Conservation (phyloP, 257 asterid genomes). For the Penstemon newberryi region DNA sequence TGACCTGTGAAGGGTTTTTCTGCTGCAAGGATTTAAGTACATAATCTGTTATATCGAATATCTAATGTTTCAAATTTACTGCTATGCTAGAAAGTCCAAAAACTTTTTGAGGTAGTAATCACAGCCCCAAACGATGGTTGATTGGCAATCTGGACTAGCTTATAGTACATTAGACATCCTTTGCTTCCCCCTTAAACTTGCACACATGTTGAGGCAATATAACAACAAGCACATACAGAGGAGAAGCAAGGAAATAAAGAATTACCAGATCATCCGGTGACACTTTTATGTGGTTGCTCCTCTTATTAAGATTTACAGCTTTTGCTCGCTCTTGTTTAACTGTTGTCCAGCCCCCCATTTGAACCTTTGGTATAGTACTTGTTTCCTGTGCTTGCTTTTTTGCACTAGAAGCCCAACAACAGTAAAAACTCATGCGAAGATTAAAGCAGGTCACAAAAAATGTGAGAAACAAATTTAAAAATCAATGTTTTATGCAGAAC, state of each 20-base stretch:
- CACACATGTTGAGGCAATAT: conserved; percentile 1
- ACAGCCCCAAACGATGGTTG: conserved; percentile 17
- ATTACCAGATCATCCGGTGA: conserved; percentile 49
- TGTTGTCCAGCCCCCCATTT: conserved; percentile 69
- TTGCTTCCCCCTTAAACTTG: conserved; percentile 11
- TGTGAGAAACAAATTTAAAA: neutral
- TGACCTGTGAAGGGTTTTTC: conserved; percentile 23
- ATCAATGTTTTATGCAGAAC: neutral
- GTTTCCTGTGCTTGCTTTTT: conserved; percentile 37
- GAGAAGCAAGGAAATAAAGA: conserved; percentile 25
- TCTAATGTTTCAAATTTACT: conserved; percentile 6
- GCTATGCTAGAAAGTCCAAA: neutral
- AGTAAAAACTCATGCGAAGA: neutral
- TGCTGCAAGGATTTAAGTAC: conserved; percentile 14
- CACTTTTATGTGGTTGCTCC: conserved; percentile 39
- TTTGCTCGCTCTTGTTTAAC: conserved; percentile 50
- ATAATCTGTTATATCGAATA: neutral
- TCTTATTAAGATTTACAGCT: conserved; percentile 33
- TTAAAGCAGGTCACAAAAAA: neutral
- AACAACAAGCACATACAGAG: conserved; percentile 25
- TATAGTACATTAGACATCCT: conserved; percentile 5
- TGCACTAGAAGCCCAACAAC: conserved; percentile 27
- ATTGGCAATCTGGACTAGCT: conserved; percentile 1
- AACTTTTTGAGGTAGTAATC: neutral
- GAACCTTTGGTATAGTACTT: conserved; percentile 41